phyloP scores from a whole-genome alignment of 108 stramenopile species.

The Skeletonema tropicum region DNA sequence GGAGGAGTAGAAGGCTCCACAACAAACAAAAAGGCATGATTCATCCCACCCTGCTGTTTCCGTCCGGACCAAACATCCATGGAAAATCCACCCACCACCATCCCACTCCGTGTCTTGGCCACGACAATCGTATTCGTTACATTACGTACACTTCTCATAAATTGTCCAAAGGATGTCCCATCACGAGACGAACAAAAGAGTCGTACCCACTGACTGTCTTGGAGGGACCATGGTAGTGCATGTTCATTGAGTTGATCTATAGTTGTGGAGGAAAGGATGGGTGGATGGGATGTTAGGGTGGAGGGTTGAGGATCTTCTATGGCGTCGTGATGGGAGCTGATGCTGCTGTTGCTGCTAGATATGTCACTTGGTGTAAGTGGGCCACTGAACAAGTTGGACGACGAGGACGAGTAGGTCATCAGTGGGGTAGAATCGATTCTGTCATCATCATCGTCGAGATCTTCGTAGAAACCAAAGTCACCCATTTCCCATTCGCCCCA shows the following conservation, averaged over 20 bases:
- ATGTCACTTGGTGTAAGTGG: neutral
- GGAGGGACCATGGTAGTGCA: constrained; percentile 27
- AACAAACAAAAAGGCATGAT: constrained; percentile 1
- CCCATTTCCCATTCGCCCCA: constrained; percentile 1
- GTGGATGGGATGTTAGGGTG: neutral
- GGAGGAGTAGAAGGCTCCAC: neutral
- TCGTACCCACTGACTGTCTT: constrained; percentile 24
- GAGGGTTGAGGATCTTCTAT: neutral
- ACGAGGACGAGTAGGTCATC: neutral
- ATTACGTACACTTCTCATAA: constrained; percentile 27
- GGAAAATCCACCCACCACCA: constrained; percentile 21
- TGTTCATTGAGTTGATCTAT: constrained; percentile 6
- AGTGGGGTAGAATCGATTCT: neutral
- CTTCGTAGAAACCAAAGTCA: constrained; percentile 12
- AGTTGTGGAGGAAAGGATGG: constrained; percentile 12
- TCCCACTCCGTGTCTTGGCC: constrained; percentile 13
- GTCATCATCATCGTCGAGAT: neutral
- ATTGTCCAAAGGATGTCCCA: constrained; percentile 22
- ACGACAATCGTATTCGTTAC: constrained; percentile 21
- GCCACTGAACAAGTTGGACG: no score
- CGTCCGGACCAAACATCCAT: constrained; percentile 29
- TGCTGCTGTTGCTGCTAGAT: neutral
- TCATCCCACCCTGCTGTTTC: neutral
- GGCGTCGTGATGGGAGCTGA: neutral
- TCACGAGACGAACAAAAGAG: constrained; percentile 23